Evolutionary conservation across 805 yeast genomes (phyloP).

Genomic region (Barnettozyma populi): DNA sequence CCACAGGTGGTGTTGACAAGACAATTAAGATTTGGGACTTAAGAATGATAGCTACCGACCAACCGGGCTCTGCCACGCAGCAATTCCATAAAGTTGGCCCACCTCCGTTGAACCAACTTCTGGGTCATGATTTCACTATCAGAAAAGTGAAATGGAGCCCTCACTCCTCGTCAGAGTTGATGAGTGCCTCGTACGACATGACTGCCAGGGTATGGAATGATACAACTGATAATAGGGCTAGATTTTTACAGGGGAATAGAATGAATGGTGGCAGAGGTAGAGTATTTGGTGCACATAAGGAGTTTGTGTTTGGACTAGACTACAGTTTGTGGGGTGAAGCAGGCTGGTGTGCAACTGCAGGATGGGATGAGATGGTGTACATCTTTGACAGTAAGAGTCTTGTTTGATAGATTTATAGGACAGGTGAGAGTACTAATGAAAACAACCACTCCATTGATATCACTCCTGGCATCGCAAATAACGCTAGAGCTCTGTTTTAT

Average conservation of each 20-base stretch:
- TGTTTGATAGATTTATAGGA: not conserved
- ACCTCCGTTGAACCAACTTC: conserved; percentile 67
- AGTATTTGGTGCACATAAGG: conserved; percentile 66
- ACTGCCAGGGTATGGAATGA: conserved; percentile 84
- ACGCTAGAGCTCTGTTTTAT: no score
- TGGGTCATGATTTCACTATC: conserved; percentile 88
- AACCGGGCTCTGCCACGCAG: conserved; percentile 29
- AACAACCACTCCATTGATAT: not conserved
- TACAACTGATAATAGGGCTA: conserved; percentile 51
- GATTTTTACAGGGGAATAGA: conserved; percentile 39
- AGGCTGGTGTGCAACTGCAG: conserved; percentile 91
- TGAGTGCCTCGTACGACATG: conserved; percentile 89
- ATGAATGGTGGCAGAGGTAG: conserved; percentile 46
- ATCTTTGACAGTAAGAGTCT: conserved; percentile 56
- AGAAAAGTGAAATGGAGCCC: conserved; percentile 86
- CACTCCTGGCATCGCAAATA: not conserved
- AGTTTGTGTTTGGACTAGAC: conserved; percentile 90
- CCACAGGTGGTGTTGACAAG: conserved; percentile 91
- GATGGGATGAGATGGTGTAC: conserved; percentile 95
- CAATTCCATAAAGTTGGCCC: conserved; percentile 43
- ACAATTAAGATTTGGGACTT: conserved; percentile 83
- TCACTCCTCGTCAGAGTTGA: conserved; percentile 62
- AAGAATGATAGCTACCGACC: conserved; percentile 49
- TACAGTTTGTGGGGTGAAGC: conserved; percentile 97
- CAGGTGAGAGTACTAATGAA: not conserved